Evolutionary conservation across 2,329 filamentous ascomycete species (phyloP).

Genomic region (Spiromastix sp.): DNA sequence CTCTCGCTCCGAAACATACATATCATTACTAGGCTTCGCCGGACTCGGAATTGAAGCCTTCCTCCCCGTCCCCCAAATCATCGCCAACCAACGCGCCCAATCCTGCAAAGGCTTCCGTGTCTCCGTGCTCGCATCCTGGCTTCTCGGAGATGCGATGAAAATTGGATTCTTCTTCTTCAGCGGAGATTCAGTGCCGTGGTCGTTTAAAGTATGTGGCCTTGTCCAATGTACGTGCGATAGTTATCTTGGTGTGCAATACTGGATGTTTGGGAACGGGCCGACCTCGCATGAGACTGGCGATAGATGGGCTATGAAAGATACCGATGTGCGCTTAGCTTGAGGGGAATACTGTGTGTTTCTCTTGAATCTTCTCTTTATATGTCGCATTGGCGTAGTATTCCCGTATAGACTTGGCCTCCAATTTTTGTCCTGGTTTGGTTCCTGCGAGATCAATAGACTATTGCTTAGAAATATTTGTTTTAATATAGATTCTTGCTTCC

Average conservation of each 20-base stretch:
- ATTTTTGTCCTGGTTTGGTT: too few species aligned
- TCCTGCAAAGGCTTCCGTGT: constrained; percentile 41
- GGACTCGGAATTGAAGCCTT: constrained; percentile 39
- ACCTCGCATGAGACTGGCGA: constrained; percentile 2
- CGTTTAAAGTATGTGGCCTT: constrained; percentile 39
- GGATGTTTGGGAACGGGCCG: constrained; percentile 26
- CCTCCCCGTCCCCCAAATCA: constrained; percentile 37
- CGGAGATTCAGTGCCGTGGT: constrained; percentile 34
- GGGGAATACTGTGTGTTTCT: too few species aligned
- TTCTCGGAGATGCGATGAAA: constrained; percentile 41
- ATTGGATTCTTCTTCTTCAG: constrained; percentile 41
- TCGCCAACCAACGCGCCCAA: constrained; percentile 36
- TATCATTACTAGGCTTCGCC: constrained; percentile 33
- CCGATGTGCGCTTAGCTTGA: constrained; percentile 8
- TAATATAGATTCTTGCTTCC: constrained; percentile 1
- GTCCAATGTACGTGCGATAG: constrained; percentile 39
- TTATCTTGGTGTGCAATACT: constrained; percentile 39
- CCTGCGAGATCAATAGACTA: too few species aligned
- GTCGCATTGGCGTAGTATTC: too few species aligned
- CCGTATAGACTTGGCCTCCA: too few species aligned
- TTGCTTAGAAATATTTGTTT: too few species aligned
- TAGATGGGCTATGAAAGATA: constrained; percentile 12
- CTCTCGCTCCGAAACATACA: constrained; percentile 32
- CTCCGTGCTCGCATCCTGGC: constrained; percentile 38
- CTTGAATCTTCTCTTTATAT: too few species aligned